Evolutionary conservation across 2,329 filamentous ascomycete species (phyloP), one percentile per base, ranked within the genome.

Genomic region (Ceratocystis albifundus): DNA sequence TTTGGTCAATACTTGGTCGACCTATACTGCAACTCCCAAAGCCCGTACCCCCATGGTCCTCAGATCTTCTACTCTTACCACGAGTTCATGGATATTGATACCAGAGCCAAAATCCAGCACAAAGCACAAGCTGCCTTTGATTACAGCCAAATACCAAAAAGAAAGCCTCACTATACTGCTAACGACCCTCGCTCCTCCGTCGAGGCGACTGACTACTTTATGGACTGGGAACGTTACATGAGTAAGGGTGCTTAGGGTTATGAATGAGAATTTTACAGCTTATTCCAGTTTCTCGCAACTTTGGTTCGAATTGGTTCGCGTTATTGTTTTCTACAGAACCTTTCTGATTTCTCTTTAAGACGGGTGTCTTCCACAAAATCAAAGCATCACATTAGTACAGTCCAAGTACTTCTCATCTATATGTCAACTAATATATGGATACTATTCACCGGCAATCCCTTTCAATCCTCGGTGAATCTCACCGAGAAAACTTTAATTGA

Each of bases 401-500:
- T 12, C 8, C 3, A 4, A 15, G 36, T 41, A 41, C 36, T 15
- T 41, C 1, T 41, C 36, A 41, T 41, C 36, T 41, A 41, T 41
- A 41, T 41, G 12, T 12, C 36, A 41, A 41, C 36, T 1, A 41
- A 41, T 41, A 41, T 41, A 41, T 41, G 36, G 36, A 12, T 41
- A 41, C 36, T 12, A 15, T 41, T 41, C 36, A 41, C 36, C 36
- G 36, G 36, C 3, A 41, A 4, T 41, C 10, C 3, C 3, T 41
- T 1, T 41, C 15, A 41, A 41, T 41, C 10, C 48, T 36, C 55
- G 55, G 55, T 59, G 22, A 59, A 30, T 1, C 25, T 59, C 55
- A 59, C 55, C 55, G 55, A 59, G 36, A 59, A 59, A 59, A 59
- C 55, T 59, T 59, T 59, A 59, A 36, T 30, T 36, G 28, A 30